phyloP scores from a whole-genome alignment of 179 eudicot species.

The Beta macrorhiza region DNA sequence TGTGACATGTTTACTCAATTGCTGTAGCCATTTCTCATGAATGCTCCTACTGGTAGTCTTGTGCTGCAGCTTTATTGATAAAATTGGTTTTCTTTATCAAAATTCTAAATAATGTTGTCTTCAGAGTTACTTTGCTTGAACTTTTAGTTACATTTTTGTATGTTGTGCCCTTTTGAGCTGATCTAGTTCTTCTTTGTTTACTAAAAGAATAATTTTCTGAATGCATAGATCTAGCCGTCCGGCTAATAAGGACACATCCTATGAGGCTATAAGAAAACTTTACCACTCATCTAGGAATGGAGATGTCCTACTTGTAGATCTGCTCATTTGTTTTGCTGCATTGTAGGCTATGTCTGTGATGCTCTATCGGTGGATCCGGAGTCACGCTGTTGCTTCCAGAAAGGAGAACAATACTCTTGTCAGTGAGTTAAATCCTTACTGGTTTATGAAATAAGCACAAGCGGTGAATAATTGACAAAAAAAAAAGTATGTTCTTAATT shows the following conservation, averaged over 20 bases:
- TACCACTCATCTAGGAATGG: neutral
- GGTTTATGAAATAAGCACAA: conserved; percentile 5
- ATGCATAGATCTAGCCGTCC: neutral
- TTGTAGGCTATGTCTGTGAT: conserved; percentile 87
- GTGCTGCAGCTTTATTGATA: neutral
- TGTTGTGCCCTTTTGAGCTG: neutral
- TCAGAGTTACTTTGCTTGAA: neutral
- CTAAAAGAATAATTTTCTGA: neutral
- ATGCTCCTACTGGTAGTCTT: neutral
- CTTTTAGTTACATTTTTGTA: neutral
- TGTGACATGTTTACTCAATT: neutral
- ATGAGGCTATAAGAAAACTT: neutral
- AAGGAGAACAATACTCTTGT: conserved; percentile 87
- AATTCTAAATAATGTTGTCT: neutral
- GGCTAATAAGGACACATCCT: neutral
- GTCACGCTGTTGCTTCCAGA: conserved; percentile 77
- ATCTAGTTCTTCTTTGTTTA: neutral
- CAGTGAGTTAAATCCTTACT: conserved; percentile 68
- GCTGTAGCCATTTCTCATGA: neutral
- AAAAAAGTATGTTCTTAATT: conserved; percentile 19
- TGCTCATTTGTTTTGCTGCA: conserved; percentile 11
- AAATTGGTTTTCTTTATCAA: neutral
- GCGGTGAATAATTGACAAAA: conserved; percentile 20
- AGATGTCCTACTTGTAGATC: neutral
- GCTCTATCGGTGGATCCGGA: conserved; percentile 73